phyloP scores from a whole-genome alignment of 2,329 filamentous ascomycete species.

The Fusarium sp. region DNA sequence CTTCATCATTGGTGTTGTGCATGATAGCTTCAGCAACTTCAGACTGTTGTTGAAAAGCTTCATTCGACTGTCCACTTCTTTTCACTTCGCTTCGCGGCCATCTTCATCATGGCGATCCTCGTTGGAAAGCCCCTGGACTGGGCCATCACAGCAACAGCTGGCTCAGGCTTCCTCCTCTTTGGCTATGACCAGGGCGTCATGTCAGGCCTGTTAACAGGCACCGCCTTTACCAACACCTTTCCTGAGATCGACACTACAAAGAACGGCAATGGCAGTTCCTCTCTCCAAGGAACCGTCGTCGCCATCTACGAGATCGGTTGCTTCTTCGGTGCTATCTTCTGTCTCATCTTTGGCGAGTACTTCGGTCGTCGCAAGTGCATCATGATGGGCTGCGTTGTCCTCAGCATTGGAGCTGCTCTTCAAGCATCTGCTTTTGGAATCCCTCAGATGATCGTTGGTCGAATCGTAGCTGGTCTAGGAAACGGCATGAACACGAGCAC shows the following conservation, averaged over 20 bases:
- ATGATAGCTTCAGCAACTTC: background rate
- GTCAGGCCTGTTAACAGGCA: constrained; percentile 49
- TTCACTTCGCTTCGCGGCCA: background rate
- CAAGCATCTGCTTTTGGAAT: constrained; percentile 54
- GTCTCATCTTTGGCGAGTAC: constrained; percentile 54
- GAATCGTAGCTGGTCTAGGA: constrained; percentile 58
- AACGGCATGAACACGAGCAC: constrained; percentile 62
- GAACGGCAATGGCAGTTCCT: constrained; percentile 53
- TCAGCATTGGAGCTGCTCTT: constrained; percentile 56
- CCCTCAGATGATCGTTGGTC: constrained; percentile 57
- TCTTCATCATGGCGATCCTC: constrained; percentile 38
- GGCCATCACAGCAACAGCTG: constrained; percentile 52
- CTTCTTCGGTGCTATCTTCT: constrained; percentile 58
- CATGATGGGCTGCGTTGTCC: constrained; percentile 53
- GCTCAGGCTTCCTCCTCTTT: constrained; percentile 52
- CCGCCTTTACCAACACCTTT: constrained; percentile 48
- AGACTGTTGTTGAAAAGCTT: constrained; percentile 19
- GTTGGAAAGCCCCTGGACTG: constrained; percentile 52
- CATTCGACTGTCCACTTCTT: background rate
- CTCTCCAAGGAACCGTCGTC: constrained; percentile 57
- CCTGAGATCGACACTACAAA: constrained; percentile 52
- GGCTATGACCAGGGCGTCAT: constrained; percentile 50
- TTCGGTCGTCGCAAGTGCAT: constrained; percentile 56
- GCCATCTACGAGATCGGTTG: constrained; percentile 62
- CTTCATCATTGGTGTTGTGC: background rate